Percentiles rank a stretch among this genome's conserved stretches.
These are phyloP conservation scores for Alternaria postmessia DNA, from an alignment of 2,329 filamentous ascomycete genomes.

Conservation along the genomic window DNA sequence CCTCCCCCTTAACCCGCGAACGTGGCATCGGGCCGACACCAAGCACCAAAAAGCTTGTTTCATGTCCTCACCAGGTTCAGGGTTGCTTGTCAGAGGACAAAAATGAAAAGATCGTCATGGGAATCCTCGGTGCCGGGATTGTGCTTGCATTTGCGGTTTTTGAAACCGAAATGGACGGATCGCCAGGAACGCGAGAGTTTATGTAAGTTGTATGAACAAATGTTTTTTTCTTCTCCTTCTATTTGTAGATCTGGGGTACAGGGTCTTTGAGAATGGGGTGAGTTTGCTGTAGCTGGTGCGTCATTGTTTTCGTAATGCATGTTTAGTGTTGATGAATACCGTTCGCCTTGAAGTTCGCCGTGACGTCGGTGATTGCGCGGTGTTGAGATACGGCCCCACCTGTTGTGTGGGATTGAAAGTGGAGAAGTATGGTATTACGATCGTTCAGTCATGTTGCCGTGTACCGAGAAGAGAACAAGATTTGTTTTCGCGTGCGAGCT, in stretches of 20 bases:
- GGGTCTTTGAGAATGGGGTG: not conserved
- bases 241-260: not conserved
- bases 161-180: not conserved
- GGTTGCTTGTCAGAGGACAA: not conserved
- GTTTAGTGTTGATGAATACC: not conserved
- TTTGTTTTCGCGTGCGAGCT: not conserved
- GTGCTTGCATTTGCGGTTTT: not conserved
- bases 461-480: not conserved
- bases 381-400: not conserved
- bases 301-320: not conserved
- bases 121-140: not conserved
- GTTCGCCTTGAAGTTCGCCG: not conserved
- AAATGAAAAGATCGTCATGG: not conserved
- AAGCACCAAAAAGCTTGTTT: not conserved
- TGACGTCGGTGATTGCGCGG: slow-evolving; percentile 5
- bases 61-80: not conserved
- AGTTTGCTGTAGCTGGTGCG: not conserved
- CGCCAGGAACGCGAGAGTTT: not conserved
- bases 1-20: not conserved
- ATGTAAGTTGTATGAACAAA: accelerated
- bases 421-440: not conserved
- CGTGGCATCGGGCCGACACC: not conserved
- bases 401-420: not conserved
- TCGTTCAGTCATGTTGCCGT: not conserved
- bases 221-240: not conserved